Evolutionary conservation across 768 basidiomycete species (phyloP).

Genomic region (Tremella yokohamensis): DNA sequence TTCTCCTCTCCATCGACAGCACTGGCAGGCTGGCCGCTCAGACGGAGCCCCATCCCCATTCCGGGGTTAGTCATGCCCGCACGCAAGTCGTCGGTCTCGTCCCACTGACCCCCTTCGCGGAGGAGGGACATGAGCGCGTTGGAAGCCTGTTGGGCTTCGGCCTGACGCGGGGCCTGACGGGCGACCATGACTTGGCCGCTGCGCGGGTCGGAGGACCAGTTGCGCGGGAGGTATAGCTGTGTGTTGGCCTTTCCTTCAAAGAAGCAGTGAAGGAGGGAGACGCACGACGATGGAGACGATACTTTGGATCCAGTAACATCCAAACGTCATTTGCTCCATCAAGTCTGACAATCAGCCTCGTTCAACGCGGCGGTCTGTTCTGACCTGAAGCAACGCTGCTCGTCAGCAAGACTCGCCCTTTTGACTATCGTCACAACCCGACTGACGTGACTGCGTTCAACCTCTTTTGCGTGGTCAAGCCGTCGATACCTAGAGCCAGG

Average conservation of each 20-base stretch:
- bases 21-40: not conserved
- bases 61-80: not conserved
- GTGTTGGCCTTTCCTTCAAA: not conserved
- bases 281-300: conserved; percentile 24
- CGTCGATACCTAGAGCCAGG: conserved; percentile 30
- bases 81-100: conserved; percentile 26
- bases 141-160: conserved; percentile 11
- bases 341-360: conserved; percentile 13
- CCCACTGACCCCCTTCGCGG: conserved; percentile 41
- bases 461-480: conserved; percentile 17
- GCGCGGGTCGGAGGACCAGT: conserved; percentile 9
- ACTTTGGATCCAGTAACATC: conserved; percentile 25
- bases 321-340: conserved; percentile 19
- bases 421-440: not conserved
- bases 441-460: conserved; percentile 26
- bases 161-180: conserved; percentile 3
- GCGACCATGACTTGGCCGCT: conserved; percentile 27
- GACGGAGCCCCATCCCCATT: not conserved
- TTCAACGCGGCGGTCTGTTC: not conserved
- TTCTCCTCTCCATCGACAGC: not conserved
- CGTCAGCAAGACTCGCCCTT: not conserved
- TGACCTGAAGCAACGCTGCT: conserved; percentile 6
- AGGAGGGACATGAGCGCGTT: conserved; percentile 35
- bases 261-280: not conserved
- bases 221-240: conserved; percentile 33